Conservation (phyloP, 345 rosid species). For the Garcia nutans region DNA sequence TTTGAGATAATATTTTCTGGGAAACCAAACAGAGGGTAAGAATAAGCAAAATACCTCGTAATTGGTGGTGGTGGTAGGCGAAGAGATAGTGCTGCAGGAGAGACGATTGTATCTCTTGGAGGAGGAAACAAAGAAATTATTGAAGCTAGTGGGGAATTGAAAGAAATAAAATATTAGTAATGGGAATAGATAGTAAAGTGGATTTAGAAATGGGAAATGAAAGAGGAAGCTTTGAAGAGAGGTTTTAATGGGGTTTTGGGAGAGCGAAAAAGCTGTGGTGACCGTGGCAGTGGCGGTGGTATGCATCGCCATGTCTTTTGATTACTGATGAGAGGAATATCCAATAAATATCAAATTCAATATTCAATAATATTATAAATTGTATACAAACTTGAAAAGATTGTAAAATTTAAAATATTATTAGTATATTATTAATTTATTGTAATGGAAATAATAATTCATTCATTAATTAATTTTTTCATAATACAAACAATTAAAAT, state of each 20-base stretch:
- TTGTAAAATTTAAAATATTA: too few species aligned
- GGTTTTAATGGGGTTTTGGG: conserved; percentile 22
- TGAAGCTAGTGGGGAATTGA: conserved; percentile 3
- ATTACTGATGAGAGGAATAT: too few species aligned
- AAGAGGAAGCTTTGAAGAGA: conserved; percentile 6
- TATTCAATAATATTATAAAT: too few species aligned
- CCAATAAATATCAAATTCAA: too few species aligned
- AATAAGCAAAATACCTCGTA: conserved; percentile 41
- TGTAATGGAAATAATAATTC: too few species aligned
- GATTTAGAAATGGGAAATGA: conserved; percentile 20
- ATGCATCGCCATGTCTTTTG: conserved; percentile 36
- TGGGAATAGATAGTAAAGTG: conserved; percentile 4
- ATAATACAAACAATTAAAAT: too few species aligned
- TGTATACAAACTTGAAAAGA: too few species aligned
- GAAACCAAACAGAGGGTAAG: not conserved
- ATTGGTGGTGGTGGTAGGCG: conserved; percentile 45
- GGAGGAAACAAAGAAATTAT: conserved; percentile 10
- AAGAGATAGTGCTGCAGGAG: conserved; percentile 47
- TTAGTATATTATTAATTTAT: too few species aligned
- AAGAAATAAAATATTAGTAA: not conserved
- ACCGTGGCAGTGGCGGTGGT: conserved; percentile 14
- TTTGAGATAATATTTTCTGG: too few species aligned
- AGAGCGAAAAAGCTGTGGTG: conserved; percentile 22
- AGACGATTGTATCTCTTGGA: conserved; percentile 26
- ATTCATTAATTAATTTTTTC: too few species aligned